Evolutionary conservation across 2,329 filamentous ascomycete species (phyloP), one percentile per base, ranked within the genome.

Genomic region (Arthrobotrys musiformis): DNA sequence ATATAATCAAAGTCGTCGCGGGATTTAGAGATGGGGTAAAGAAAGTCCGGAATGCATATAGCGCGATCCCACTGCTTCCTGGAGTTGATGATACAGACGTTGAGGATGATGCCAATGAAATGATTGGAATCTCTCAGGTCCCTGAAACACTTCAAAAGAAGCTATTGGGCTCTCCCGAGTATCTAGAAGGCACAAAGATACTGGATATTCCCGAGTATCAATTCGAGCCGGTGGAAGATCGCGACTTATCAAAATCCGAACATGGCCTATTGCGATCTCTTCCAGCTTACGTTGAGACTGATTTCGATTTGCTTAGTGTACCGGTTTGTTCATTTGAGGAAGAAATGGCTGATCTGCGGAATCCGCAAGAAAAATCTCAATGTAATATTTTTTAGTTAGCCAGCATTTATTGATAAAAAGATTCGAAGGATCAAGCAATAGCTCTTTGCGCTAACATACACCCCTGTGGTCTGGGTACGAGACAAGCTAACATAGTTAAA

Each of bases 61-160:
- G 9, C 37, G 70, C 44, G 8, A 75, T 75, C 4, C 70, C 70
- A 4, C 63, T 56, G 13, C 44, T 75, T 13, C 63, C 44, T 26
- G 62, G 28, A 8, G 7, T 8, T 11, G 62, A 68, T 3, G 63
- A 69, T n/a, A 17, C 24, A 17, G 24, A 63, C 35, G 24, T 50
- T 6, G 56, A 64, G 19, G 63, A 69, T 1, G 35, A 56, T 26
- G 42, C 15, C 8, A 11, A 58, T 30, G 63, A 69, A 5, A 8
- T 7, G 3, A 19, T 13, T n/a, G 56, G 56, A 2, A 37, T 60
- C 24, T 48, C 70, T 15, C 1, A 17, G 19, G 19, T 69, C 15
- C 64, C 70, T 4, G 17, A 46, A 7, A 58, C 44, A 15, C 24
- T 68, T 6, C 19, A 46, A 7, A 61, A 46, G 30, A 40, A 22